Base-by-base conservation (phyloP, 108 stramenopile species). In the Parietichytrium sp. region DNA sequence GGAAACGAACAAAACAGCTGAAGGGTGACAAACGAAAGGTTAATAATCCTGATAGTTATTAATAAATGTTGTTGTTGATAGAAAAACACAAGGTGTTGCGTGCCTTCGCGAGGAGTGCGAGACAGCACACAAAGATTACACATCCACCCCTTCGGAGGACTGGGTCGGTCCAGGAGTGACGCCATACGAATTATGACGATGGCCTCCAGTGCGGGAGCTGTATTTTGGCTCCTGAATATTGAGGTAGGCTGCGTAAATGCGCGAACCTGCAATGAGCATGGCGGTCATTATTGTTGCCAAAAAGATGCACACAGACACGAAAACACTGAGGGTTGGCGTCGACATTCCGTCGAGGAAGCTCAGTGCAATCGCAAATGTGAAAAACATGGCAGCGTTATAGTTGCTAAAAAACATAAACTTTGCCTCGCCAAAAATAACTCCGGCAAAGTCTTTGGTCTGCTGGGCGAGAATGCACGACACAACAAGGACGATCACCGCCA, bases 341-440 rank as follows among this genome's bases (percentile, higher is more conserved):
- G 38, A 10, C 13, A 72, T 72, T 8, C 61, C 61, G 8, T 72
- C 61, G 2, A 42, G 36, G 42, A 72, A 72, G 38, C 36, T 42
- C 4, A 72, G 38, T 10, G 45, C 36, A 25, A 72, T 33, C 10
- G 38, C 36, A 45, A 72, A 72, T n/a, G 61, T 42, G n/a, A 42
- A 45, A 42, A 72, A 42, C 23, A 72, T 72, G 61, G 61, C 61
- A 7, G 45, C 61, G 61, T 72, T 72, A 42, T 72, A 72, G 61
- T 72, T 72, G 15, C 38, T 45, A 27, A 72, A 72, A 25, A 72
- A 42, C 61, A 72, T 72, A 25, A 72, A 72, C 61, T 27, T 72
- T 72, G 61, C 61, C 61, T 72, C 61, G 2, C 61, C 38, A 42
- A 72, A 72, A 2, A 72, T 72, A 25, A 72, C 38, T 13, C 61